A percentile compares a stretch with the other conserved stretches of the same genome.
phyloP scores from a whole-genome alignment of 2,329 filamentous ascomycete species.

The Septoria petroselini region DNA sequence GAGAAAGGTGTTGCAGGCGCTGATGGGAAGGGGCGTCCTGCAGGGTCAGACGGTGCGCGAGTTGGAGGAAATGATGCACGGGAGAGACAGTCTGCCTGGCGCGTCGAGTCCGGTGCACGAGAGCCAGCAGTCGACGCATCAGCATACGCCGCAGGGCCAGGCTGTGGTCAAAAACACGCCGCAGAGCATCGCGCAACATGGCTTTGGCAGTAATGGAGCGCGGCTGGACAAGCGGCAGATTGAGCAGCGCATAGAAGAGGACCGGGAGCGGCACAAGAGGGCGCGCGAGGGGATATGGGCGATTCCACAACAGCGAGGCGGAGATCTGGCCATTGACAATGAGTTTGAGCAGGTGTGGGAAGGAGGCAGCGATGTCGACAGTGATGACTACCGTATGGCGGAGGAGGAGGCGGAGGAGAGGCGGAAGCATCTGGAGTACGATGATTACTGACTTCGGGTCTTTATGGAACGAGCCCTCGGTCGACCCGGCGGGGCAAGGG shows the following conservation, averaged over 20 bases:
- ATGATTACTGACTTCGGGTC: slow-evolving; percentile 34
- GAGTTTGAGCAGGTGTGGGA: slow-evolving; percentile 84
- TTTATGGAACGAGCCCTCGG: no score
- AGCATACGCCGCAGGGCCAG: slow-evolving; percentile 5
- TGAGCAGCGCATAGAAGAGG: slow-evolving; percentile 94
- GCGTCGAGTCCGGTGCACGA: slow-evolving; percentile 19
- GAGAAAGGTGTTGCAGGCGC: slow-evolving; percentile 61
- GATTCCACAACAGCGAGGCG: slow-evolving; percentile 45
- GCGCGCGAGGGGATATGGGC: slow-evolving; percentile 92
- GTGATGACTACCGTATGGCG: slow-evolving; percentile 77
- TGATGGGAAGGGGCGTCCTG: slow-evolving; percentile 66
- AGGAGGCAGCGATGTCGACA: slow-evolving; percentile 78
- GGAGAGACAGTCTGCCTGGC: slow-evolving; percentile 56
- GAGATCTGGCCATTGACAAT: slow-evolving; percentile 57
- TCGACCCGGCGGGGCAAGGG: no score
- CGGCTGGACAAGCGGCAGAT: slow-evolving; percentile 80
- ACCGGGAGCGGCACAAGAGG: slow-evolving; percentile 89
- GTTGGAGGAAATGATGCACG: slow-evolving; percentile 78
- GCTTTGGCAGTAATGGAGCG: slow-evolving; percentile 30
- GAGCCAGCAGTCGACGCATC: slow-evolving; percentile 6
- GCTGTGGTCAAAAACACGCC: slow-evolving; percentile 24
- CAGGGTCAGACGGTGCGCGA: slow-evolving; percentile 70
- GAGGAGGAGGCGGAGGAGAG: slow-evolving; percentile 68
- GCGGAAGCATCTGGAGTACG: slow-evolving; percentile 46
- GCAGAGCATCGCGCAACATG: slow-evolving; percentile 25